Base-by-base conservation (phyloP, 495 filamentous ascomycete species). In the Baudoinia panamericana region DNA sequence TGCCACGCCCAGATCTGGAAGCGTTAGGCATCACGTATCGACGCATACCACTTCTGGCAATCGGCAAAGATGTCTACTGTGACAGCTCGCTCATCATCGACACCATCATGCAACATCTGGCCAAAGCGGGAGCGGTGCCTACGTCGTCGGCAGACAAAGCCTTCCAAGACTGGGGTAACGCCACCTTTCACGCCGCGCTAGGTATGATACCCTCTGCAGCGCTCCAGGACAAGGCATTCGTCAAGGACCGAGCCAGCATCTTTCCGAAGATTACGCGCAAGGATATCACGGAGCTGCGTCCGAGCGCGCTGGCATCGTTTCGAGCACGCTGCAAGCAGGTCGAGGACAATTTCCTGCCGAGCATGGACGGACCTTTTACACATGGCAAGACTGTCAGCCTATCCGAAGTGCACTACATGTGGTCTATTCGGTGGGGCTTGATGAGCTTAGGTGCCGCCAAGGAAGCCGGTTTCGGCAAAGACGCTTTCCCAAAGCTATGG, bases 51-150 rank as follows among this genome's bases (percentile, higher is more conserved):
- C 35, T 61, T 22, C 50, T 61, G 11, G 48, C 56, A 13, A 46
- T 61, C 20, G 58, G 54, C 22, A 43, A 51, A 8, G 56, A 61
- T 10, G 22, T 61, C 36, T 61, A 59, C 52, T 57, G 54, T 30
- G 58, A 61, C 41, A 54, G 46, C 29, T 41, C 36, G 15, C 36
- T 56, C 20, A 56, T 61, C 43, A 43, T 54, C 43, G 56, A 58
- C 42, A 12, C 43, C 39, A 19, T 48, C 46, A 27, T 41, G 39
- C 34, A 45, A 27, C 26, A 43, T 27, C 38, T 51, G 10, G 33
- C 36, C 19, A 37, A 36, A 12, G 21, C 11, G 21, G 35, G 39
- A 22, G 28, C 25, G 4, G 4, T 45, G 20, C 12, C 22, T 15
- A 49, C 36, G 6, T 31, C 15, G 8, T 31, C 35, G 1, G 5